Conservation (phyloP, 768 basidiomycete species). For the Suillus occidentalis region DNA sequence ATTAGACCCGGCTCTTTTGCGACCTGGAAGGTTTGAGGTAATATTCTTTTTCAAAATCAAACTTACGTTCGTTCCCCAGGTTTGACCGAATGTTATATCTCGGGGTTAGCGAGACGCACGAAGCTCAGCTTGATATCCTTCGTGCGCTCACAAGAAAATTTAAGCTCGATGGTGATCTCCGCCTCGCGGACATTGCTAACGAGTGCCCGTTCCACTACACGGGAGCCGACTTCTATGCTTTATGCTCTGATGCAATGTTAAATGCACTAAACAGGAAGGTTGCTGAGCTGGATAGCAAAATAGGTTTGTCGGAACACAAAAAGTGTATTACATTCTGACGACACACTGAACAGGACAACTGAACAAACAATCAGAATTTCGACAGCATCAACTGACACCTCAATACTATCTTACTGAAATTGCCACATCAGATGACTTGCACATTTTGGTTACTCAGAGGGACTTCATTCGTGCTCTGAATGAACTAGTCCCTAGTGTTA, state of each 20-base stretch:
- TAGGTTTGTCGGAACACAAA: conserved; percentile 46
- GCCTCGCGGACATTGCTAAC: conserved; percentile 63
- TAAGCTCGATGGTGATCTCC: conserved; percentile 65
- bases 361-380: conserved; percentile 47
- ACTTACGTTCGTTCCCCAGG: conserved; percentile 39
- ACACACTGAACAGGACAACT: conserved; percentile 33
- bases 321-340: conserved; percentile 7
- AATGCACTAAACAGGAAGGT: conserved; percentile 93
- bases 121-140: conserved; percentile 82
- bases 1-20: conserved; percentile 82
- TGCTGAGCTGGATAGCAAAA: conserved; percentile 68
- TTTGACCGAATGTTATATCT: conserved; percentile 98
- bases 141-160: conserved; percentile 93
- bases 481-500: conserved; percentile 79
- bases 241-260: conserved; percentile 95
- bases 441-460: conserved; percentile 66
- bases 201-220: conserved; percentile 92
- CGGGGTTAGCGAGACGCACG: conserved; percentile 85
- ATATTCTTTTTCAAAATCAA: neutral
- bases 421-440: conserved; percentile 65
- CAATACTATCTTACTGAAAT: conserved; percentile 91
- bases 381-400: conserved; percentile 68
- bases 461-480: conserved; percentile 79
- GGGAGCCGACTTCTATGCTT: conserved; percentile 96
- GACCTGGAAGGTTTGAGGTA: conserved; percentile 74